Conservation (phyloP, 805 yeast genomes). For the Wickerhamiella spandovensis region DNA sequence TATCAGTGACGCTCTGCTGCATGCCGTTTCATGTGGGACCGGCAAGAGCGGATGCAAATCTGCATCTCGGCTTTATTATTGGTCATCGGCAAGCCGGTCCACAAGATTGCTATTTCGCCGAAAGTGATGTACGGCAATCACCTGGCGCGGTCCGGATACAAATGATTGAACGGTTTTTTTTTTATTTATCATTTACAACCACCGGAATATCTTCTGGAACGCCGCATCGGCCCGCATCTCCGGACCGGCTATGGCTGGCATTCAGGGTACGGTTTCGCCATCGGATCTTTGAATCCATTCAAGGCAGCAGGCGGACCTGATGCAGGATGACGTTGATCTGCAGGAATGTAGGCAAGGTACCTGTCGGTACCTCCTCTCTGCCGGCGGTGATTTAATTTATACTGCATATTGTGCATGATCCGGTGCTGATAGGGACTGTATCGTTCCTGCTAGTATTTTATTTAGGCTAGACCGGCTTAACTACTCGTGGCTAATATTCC, state of each 20-base stretch:
- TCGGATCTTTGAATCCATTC: background rate
- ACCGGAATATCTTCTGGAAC: background rate
- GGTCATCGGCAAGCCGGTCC: background rate
- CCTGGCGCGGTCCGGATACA: background rate
- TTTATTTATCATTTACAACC: background rate
- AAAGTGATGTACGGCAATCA: background rate
- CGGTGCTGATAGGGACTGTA: background rate
- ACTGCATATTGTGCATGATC: background rate
- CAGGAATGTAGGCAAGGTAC: background rate
- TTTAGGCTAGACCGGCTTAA: background rate
- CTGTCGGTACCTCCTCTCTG: background rate
- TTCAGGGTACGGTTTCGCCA: background rate
- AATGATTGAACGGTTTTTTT: background rate
- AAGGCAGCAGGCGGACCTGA: background rate
- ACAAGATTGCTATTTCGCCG: background rate
- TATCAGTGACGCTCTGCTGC: background rate
- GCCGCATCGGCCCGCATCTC: background rate
- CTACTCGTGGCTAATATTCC: constrained; percentile 13
- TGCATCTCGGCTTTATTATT: background rate
- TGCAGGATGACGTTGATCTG: background rate
- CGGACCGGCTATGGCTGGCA: background rate
- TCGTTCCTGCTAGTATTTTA: background rate
- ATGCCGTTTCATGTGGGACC: background rate
- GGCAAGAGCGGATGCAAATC: background rate
- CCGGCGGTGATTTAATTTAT: background rate